Conservation (phyloP, 108 stramenopile genomes). For the Cyclostephanos invisitatus region DNA sequence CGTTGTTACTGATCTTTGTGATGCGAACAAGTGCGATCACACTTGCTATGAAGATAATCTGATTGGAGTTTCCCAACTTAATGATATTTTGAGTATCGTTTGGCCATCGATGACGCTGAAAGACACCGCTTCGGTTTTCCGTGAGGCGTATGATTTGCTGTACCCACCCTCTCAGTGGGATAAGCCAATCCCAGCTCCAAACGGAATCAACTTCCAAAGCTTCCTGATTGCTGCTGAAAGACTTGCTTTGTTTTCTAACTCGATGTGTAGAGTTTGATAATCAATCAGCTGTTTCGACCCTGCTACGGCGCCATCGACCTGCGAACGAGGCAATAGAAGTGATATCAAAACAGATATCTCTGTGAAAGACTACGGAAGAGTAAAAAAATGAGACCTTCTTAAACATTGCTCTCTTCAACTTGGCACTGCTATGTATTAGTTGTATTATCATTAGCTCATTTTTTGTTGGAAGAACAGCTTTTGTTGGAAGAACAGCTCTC, state of each 20-base stretch:
- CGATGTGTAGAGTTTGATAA: too few relatives aligned
- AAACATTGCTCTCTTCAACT: too few relatives aligned
- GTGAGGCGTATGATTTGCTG: conserved; percentile 27
- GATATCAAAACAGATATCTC: too few relatives aligned
- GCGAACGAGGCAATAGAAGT: too few relatives aligned
- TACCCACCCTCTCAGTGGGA: conserved; percentile 31
- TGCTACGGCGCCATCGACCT: too few relatives aligned
- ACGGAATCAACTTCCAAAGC: conserved; percentile 35
- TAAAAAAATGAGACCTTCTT: too few relatives aligned
- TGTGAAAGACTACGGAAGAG: too few relatives aligned
- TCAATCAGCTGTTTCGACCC: too few relatives aligned
- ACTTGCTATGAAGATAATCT: background rate
- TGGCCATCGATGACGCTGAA: conserved; percentile 23
- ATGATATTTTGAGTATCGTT: conserved; percentile 31
- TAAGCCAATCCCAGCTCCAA: conserved; percentile 18
- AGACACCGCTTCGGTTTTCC: conserved; percentile 20
- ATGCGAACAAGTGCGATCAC: conserved; percentile 7
- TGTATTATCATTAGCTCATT: too few relatives aligned
- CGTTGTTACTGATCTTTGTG: conserved; percentile 28
- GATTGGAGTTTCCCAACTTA: conserved; percentile 17
- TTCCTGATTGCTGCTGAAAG: conserved; percentile 40
- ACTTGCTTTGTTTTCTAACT: conserved; percentile 24
- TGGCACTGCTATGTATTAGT: too few relatives aligned
- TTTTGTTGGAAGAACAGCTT: too few relatives aligned
- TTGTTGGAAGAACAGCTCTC: too few relatives aligned